Conservation (phyloP, 2,329 filamentous ascomycete genomes). For the Xylaria hypoxylon region DNA sequence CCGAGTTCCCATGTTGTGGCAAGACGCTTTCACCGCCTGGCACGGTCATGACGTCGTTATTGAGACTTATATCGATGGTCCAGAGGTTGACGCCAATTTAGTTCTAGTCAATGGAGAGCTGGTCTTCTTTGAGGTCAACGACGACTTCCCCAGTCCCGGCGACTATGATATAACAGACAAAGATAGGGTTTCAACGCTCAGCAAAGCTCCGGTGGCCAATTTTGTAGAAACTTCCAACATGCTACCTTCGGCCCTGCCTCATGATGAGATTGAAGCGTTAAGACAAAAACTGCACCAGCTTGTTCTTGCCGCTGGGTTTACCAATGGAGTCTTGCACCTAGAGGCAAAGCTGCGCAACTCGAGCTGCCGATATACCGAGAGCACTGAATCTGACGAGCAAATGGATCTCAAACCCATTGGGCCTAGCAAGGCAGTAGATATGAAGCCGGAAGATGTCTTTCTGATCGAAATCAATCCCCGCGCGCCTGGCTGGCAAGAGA, state of each 20-base stretch:
- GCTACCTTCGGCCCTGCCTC: not conserved
- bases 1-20: too few species aligned
- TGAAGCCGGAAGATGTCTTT: not conserved
- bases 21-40: too few species aligned
- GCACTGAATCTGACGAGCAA: too few species aligned
- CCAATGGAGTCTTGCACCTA: not conserved
- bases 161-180: too few species aligned
- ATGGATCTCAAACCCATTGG: too few species aligned
- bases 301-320: not conserved
- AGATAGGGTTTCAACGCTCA: too few species aligned
- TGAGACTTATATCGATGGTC: not conserved
- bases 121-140: not conserved
- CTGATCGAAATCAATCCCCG: conserved; percentile 2
- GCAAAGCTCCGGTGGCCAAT: too few species aligned
- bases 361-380: not conserved
- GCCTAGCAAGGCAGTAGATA: too few species aligned
- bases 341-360: not conserved
- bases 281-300: not conserved
- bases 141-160: not conserved
- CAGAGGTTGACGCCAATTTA: conserved; percentile 4
- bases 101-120: not conserved
- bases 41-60: not conserved
- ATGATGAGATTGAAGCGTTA: not conserved
- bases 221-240: not conserved
- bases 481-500: not conserved